These are phyloP conservation scores for Phoma herbarum DNA, from an alignment of 2,329 filamentous ascomycete species.

Conservation along the genomic window DNA sequence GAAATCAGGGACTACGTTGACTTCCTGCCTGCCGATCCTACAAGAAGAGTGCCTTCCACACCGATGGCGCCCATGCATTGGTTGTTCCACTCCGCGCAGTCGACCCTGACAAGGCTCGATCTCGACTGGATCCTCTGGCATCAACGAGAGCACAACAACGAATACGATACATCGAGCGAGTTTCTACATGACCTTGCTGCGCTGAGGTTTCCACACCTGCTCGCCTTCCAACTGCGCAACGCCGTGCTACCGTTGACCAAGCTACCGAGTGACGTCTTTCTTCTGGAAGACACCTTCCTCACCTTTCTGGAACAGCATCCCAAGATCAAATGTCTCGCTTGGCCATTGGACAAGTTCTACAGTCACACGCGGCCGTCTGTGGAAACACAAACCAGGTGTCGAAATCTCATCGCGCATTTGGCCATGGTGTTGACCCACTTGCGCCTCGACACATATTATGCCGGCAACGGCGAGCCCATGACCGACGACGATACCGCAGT, in stretches of 20 bases:
- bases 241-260: slow-evolving; percentile 50
- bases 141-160: slow-evolving; percentile 23
- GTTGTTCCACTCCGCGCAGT: slow-evolving; percentile 33
- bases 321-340: slow-evolving; percentile 56
- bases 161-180: slow-evolving; percentile 20
- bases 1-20: slow-evolving; percentile 36
- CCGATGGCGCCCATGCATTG: slow-evolving; percentile 27
- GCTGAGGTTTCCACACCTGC: slow-evolving; percentile 54
- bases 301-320: slow-evolving; percentile 56
- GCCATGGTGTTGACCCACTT: slow-evolving; percentile 53
- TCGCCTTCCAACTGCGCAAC: slow-evolving; percentile 58
- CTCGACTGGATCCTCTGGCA: slow-evolving; percentile 50
- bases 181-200: slow-evolving; percentile 42
- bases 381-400: slow-evolving; percentile 35
- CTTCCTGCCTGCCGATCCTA: slow-evolving; percentile 20
- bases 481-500: slow-evolving; percentile 37
- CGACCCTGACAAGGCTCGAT: slow-evolving; percentile 45
- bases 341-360: slow-evolving; percentile 59
- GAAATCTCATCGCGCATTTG: slow-evolving; percentile 51
- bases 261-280: slow-evolving; percentile 50
- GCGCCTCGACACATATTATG: slow-evolving; percentile 52
- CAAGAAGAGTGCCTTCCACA: slow-evolving; percentile 7
- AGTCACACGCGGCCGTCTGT: slow-evolving; percentile 36
- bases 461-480: slow-evolving; percentile 39
- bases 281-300: slow-evolving; percentile 51